Evolutionary conservation across 148 eudicot genomes (phyloP).

Genomic region (Polygonum aviculare): DNA sequence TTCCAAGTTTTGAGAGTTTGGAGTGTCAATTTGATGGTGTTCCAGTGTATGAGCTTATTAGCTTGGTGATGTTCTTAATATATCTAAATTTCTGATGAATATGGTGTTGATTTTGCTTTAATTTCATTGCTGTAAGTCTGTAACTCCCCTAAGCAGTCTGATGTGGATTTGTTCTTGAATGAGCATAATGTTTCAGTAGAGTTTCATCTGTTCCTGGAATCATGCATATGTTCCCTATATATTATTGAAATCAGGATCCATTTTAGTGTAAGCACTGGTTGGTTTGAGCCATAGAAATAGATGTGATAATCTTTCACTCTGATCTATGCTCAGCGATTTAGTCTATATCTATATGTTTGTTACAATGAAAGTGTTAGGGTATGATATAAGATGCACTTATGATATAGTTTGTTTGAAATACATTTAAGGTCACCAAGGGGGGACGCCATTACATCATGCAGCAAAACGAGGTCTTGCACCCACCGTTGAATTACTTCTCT

Average conservation of each 20-base stretch:
- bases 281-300: background rate
- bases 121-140: background rate
- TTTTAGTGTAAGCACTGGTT: background rate
- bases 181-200: no score
- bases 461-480: conserved; percentile 83
- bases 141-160: background rate
- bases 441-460: conserved; percentile 96
- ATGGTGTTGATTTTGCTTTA: background rate
- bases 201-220: background rate
- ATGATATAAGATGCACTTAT: background rate
- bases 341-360: no score
- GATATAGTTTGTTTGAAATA: background rate
- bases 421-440: conserved; percentile 64
- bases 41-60: background rate
- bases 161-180: background rate
- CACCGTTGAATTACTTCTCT: conserved; percentile 66
- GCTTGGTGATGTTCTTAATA: background rate
- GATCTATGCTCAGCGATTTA: background rate
- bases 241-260: background rate
- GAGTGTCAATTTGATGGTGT: background rate
- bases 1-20: background rate
- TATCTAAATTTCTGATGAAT: background rate
- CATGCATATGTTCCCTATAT: background rate
- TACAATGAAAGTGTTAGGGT: background rate
- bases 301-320: background rate